phyloP scores from a whole-genome alignment of 2,329 filamentous ascomycete species.

The Aspergillus ruber region DNA sequence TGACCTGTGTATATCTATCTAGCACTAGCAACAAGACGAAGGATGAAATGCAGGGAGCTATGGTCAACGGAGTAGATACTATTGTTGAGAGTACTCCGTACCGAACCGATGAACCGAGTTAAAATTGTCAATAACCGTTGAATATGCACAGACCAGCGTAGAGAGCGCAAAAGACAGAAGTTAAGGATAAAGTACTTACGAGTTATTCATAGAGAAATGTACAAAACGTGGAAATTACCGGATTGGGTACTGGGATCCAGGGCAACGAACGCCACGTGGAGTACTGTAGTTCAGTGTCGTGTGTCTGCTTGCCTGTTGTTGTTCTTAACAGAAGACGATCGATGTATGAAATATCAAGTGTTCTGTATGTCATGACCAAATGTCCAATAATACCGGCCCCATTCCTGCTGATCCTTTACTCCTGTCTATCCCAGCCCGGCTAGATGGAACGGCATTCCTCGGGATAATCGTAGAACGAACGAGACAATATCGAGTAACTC shows the following conservation, averaged over 20 bases:
- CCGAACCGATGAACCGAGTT: too few species aligned
- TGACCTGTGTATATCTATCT: too few species aligned
- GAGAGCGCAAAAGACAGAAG: not conserved
- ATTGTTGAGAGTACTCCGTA: too few species aligned
- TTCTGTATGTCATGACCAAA: not conserved
- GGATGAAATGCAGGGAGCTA: too few species aligned
- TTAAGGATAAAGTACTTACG: not conserved
- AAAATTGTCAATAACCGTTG: too few species aligned
- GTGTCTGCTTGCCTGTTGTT: not conserved
- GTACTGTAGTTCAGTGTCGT: not conserved
- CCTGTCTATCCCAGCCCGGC: not conserved
- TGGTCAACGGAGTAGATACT: too few species aligned
- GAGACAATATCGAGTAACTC: not conserved
- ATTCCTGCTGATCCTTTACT: not conserved
- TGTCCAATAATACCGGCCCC: not conserved
- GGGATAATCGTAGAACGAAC: not conserved
- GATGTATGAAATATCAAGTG: too few species aligned
- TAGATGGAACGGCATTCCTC: not conserved
- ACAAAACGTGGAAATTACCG: not conserved
- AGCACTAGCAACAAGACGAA: too few species aligned
- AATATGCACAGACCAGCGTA: too few species aligned
- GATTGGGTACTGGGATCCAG: not conserved
- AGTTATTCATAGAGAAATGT: too few species aligned
- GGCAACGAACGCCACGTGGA: not conserved
- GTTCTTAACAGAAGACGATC: not conserved